Conservation (phyloP, 2,329 filamentous ascomycete genomes). For the Didymosphaeria variabile region DNA sequence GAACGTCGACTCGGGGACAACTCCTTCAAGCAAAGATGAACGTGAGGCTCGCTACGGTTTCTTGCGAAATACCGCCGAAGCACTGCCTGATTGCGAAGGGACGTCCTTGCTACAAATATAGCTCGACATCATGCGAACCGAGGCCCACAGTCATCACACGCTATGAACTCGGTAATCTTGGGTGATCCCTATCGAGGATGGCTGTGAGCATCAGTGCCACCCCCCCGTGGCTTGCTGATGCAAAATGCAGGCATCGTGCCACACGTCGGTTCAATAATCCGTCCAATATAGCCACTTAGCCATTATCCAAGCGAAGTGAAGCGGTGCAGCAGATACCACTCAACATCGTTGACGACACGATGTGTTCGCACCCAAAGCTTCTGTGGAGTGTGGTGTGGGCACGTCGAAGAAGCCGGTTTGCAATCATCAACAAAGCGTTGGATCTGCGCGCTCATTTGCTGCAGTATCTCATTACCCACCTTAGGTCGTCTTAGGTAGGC, state of each 20-base stretch:
- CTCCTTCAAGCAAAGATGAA: not conserved
- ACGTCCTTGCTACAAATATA: constrained; percentile 3
- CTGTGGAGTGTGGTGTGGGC: not conserved
- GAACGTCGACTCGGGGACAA: not conserved
- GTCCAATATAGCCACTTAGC: not conserved
- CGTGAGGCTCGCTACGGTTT: not conserved
- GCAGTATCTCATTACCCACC: not conserved
- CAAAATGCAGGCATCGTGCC: not conserved
- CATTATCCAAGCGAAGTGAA: constrained; percentile 12
- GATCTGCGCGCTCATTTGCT: not conserved
- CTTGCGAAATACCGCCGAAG: not conserved
- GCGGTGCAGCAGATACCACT: not conserved
- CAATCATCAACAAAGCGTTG: not conserved
- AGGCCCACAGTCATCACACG: constrained; percentile 3
- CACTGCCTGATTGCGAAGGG: not conserved
- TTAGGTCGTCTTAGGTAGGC: not conserved
- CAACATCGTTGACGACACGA: constrained; percentile 11
- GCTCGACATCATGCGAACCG: not conserved
- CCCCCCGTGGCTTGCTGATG: not conserved
- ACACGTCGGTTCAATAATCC: not conserved
- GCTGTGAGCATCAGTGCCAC: not conserved
- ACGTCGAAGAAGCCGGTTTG: not conserved
- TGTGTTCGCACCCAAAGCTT: not conserved
- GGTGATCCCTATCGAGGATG: constrained; percentile 11
- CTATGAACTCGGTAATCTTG: constrained; percentile 12